These are phyloP conservation scores for Plasmodium malariae DNA, from an alignment of 169 alveolate genomes.

Conservation along the genomic window DNA sequence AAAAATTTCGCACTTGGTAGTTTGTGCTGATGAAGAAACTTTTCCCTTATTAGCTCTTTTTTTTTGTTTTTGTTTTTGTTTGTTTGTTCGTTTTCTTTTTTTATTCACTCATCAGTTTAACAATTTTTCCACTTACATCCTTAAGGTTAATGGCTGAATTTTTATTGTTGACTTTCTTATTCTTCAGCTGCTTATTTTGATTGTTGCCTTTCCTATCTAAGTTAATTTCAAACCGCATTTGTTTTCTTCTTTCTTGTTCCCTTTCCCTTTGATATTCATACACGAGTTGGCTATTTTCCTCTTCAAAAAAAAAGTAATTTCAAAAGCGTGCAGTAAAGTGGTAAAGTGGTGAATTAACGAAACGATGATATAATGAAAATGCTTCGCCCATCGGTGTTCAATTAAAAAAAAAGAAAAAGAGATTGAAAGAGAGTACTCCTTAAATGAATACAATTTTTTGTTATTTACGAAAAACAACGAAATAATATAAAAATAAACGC, in stretches of 20 bases:
- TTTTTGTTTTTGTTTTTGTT: not conserved
- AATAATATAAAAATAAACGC: no score
- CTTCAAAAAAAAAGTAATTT: slow-evolving; percentile 14
- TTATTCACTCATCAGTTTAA: no score
- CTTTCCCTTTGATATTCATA: slow-evolving; percentile 73
- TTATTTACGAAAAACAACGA: no score
- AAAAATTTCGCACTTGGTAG: no score
- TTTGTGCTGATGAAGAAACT: not conserved
- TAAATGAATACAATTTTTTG: no score
- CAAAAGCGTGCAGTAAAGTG: no score
- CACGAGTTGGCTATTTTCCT: slow-evolving; percentile 71
- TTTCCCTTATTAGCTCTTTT: not conserved
- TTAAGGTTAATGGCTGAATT: slow-evolving; percentile 12
- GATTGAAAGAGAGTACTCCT: no score
- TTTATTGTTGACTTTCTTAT: slow-evolving; percentile 23
- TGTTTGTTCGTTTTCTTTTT: not conserved
- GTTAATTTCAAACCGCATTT: slow-evolving; percentile 76
- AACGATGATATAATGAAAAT: no score
- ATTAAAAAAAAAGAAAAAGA: no score
- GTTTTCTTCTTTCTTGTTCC: slow-evolving; percentile 72
- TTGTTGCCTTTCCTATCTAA: slow-evolving; percentile 65
- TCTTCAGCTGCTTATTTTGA: slow-evolving; percentile 23
- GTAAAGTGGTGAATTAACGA: no score
- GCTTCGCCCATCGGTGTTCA: no score
- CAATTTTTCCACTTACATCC: slow-evolving; percentile 40